Percentiles rank a stretch among this genome's conserved stretches.
These are phyloP conservation scores for Suillus clintonianus DNA, from an alignment of 768 basidiomycete species.

Conservation along the genomic window DNA sequence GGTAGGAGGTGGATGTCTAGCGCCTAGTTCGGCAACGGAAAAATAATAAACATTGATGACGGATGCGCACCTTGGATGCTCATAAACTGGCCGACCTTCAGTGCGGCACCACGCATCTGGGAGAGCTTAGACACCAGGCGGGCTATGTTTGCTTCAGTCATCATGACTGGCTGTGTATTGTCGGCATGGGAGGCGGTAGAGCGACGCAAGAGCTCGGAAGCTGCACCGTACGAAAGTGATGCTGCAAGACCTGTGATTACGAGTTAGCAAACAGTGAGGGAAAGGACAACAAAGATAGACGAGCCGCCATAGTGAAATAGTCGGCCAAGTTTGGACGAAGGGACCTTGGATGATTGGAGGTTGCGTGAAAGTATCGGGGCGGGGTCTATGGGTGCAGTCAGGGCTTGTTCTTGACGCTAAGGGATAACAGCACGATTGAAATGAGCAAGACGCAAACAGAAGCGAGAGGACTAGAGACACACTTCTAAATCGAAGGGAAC, in stretches of 20 bases:
- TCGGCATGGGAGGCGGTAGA: slow-evolving; percentile 44
- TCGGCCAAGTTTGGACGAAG: slow-evolving; percentile 85
- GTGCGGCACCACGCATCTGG: slow-evolving; percentile 93
- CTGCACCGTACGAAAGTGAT: slow-evolving; percentile 86
- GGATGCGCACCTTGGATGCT: slow-evolving; percentile 79
- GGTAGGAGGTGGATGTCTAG: slow-evolving; percentile 88
- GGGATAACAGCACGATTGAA: neutral
- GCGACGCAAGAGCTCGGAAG: slow-evolving; percentile 80
- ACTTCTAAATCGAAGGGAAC: neutral
- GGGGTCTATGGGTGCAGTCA: slow-evolving; percentile 44
- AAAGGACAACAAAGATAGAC: slow-evolving; percentile 14
- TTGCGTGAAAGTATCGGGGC: slow-evolving; percentile 33
- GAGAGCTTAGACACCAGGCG: slow-evolving; percentile 91
- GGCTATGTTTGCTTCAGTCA: slow-evolving; percentile 90
- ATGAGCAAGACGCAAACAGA: neutral
- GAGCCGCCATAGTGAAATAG: slow-evolving; percentile 93
- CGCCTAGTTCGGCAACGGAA: neutral
- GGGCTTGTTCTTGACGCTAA: neutral
- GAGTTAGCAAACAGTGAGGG: neutral
- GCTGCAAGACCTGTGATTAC: slow-evolving; percentile 78
- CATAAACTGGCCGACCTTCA: slow-evolving; percentile 96
- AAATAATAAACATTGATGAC: neutral
- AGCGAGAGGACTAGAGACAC: neutral
- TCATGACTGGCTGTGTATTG: slow-evolving; percentile 58
- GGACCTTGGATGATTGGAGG: slow-evolving; percentile 83